Evolutionary conservation across 495 filamentous ascomycete species (phyloP), one percentile per base, ranked within the genome.

Genomic region (Podospora comata): DNA sequence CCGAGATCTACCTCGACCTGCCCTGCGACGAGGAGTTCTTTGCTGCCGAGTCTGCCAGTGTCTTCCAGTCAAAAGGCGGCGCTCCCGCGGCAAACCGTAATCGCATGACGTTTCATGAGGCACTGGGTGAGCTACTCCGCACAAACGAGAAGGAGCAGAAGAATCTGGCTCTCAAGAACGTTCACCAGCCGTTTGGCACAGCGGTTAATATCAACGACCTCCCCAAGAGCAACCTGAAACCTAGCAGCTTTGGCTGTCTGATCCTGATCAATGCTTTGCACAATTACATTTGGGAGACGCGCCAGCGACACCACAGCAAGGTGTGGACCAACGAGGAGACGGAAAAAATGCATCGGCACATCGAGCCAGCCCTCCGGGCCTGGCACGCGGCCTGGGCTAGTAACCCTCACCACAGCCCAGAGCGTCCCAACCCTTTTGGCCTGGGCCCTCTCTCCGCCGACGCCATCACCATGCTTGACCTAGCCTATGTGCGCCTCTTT

Each of bases 201-300:
- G 75, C 75, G 5, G 64, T 75, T 32, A 79, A 82, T 60, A 48
- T 78, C 19, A 78, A 81, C 60, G 83, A 87, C 53, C 74, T 88
- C 2, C 80, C 86, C 23, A 85, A 85, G 72, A 87, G 84, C 65
- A 86, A 93, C 61, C 80, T 96, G 65, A 89, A 88, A 68, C 93
- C 94, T 2, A 98, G 95, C 78, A 95, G 94, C 5, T 97, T 97
- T 73, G 95, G 95, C 23, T 98, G 95, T 79, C 81, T 97, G 18
- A 86, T 97, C 13, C 82, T 99, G 64, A 98, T 99, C 75, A 96
- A 97, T 77, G 94, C 95, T 1, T 81, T 99, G 28, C 95, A 99
- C 78, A 97, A 97, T 70, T 97, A 97, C 77, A 97, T 98, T 58
- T 98, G 95, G 95, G 94, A 98, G 79, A 97, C 93, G 1, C 87